Percentiles rank a stretch among this genome's conserved stretches.
These are phyloP conservation scores for Lentinula sp. DNA, from an alignment of 768 basidiomycete species.

Conservation along the genomic window DNA sequence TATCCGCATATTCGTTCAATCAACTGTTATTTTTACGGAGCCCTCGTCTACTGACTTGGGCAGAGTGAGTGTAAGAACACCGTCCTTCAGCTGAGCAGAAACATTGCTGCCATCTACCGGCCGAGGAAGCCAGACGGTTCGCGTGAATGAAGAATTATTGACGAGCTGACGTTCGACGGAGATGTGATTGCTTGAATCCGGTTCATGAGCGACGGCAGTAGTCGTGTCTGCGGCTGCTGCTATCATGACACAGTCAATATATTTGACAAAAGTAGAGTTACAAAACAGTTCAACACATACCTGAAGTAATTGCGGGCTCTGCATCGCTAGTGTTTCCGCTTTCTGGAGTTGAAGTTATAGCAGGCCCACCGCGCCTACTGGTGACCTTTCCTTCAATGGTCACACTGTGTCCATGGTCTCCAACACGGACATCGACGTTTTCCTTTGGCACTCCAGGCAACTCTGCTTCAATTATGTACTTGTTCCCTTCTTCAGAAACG, in stretches of 20 bases:
- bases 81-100: constrained; percentile 60
- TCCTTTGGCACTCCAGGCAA: constrained; percentile 77
- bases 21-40: constrained; percentile 1
- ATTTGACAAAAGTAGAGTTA: neutral
- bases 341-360: constrained; percentile 12
- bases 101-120: constrained; percentile 54
- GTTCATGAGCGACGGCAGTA: constrained; percentile 15
- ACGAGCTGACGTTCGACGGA: constrained; percentile 58
- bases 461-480: constrained; percentile 70
- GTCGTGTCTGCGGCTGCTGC: neutral
- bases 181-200: constrained; percentile 36
- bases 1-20: neutral
- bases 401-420: constrained; percentile 63
- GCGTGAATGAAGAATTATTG: constrained; percentile 49
- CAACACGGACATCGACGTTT: constrained; percentile 63
- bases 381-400: constrained; percentile 64
- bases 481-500: constrained; percentile 56
- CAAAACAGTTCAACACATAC: constrained; percentile 13
- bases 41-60: constrained; percentile 57
- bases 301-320: constrained; percentile 15
- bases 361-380: constrained; percentile 18
- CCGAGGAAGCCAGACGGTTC: constrained; percentile 69
- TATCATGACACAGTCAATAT: neutral
- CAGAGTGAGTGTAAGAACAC: constrained; percentile 58
- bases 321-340: constrained; percentile 14